Evolutionary conservation across 306 rosid genomes (phyloP), one percentile per base, ranked within the genome.

Genomic region (Inga leiocalycina): DNA sequence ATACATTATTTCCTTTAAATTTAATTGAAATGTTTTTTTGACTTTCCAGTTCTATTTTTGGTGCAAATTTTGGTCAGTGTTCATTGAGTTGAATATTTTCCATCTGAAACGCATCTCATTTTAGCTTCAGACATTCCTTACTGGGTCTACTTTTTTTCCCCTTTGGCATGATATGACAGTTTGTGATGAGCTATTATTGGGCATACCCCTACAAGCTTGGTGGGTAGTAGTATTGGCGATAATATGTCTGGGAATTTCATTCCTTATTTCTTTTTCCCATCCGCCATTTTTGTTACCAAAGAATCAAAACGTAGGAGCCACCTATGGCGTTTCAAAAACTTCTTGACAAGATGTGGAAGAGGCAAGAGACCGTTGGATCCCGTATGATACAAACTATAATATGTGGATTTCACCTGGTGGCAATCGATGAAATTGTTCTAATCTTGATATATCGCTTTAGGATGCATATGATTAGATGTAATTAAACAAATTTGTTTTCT

Each of bases 151-250:
- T n/a, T 27, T 6, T 6, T 67, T 14, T 75, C 20, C 52, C 6
- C 19, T 46, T 46, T 39, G 76, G 10, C 81, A 35, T 61, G 73
- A 49, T 8, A 20, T 48, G 37, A 69, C 94, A 93, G 98, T 93
- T 35, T 95, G 94, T 71, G 95, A 93, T 81, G 97, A 91, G 83
- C 92, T 95, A 49, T 71, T 92, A 54, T 49, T 93, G 75, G 98
- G 98, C 81, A 85, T 95, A 84, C 97, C 98, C 69, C 82, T 89
- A 79, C 84, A 89, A 86, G 96, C 89, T 83, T 95, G 98, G 98
- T 89, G 97, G 91, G 92, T 92, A 35, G 93, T 79, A 71, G 80
- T 82, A 37, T 84, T 93, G 87, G 98, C 84, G 32, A 37, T 93
- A 15, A 73, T 93, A 44, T 88, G 97, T 84, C 83, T 95, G 22